phyloP scores from a whole-genome alignment of 139 green algal genomes.

The Chlorella sorokiniana region DNA sequence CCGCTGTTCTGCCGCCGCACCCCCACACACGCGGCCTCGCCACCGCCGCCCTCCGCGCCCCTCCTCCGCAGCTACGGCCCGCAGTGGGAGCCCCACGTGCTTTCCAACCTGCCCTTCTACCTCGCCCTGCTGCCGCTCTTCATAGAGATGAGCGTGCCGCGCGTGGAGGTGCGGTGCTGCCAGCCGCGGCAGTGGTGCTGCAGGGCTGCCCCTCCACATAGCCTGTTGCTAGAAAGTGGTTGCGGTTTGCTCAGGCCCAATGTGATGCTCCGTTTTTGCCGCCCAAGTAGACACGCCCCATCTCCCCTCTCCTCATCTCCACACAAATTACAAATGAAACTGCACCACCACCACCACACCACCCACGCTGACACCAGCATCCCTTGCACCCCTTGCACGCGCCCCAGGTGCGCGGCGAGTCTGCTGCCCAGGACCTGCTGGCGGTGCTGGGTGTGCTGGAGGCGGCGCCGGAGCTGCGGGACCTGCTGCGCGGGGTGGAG shows the following conservation, averaged over 20 bases:
- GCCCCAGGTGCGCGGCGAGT: conserved; percentile 28
- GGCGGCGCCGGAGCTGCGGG: conserved; percentile 40
- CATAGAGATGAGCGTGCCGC: conserved; percentile 49
- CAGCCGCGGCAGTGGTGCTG: not conserved
- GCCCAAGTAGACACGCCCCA: no score
- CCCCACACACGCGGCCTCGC: not conserved
- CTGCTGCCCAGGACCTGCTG: conserved; percentile 43
- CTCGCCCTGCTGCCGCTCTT: conserved; percentile 75
- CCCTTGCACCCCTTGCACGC: not conserved
- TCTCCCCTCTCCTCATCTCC: no score
- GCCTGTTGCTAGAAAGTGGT: no score
- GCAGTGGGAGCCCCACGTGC: conserved; percentile 75
- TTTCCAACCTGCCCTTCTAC: conserved; percentile 84
- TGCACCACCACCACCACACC: not conserved
- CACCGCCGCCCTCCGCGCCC: no score
- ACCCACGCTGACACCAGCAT: not conserved
- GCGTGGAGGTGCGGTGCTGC: conserved; percentile 21
- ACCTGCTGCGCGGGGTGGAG: conserved; percentile 61
- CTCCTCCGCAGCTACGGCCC: conserved; percentile 36
- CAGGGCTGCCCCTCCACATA: no score
- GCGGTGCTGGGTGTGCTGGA: conserved; percentile 48
- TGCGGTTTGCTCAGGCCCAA: no score
- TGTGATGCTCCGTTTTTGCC: no score
- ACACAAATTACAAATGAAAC: no score
- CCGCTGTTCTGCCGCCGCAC: not conserved